Percentiles rank a stretch among this genome's conserved stretches.
phyloP scores from a whole-genome alignment of 1,284 basidiomycete genomes.

The Cryptococcus amylolentus region DNA sequence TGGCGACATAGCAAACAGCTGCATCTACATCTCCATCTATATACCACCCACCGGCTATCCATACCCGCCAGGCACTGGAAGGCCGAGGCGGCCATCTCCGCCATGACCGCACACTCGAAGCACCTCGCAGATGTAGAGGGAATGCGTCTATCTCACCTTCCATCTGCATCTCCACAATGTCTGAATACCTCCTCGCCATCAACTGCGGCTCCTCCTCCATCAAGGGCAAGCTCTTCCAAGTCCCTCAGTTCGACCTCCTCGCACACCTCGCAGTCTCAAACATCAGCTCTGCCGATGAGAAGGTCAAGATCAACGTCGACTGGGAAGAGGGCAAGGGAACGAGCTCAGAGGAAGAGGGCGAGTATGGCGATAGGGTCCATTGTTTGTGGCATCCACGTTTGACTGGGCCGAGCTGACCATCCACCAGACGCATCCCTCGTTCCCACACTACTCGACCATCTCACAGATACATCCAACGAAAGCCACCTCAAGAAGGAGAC shows the following conservation, averaged over 20 bases:
- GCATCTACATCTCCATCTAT: too few species aligned
- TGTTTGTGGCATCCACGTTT: slow-evolving; percentile 10
- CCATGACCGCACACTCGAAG: too few species aligned
- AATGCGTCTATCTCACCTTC: background rate
- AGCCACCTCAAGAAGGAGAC: slow-evolving; percentile 34
- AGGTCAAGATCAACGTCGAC: slow-evolving; percentile 31
- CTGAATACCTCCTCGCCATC: slow-evolving; percentile 45
- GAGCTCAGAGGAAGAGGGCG: slow-evolving; percentile 14
- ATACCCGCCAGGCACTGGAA: too few species aligned
- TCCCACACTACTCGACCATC: slow-evolving; percentile 39
- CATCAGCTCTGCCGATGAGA: slow-evolving; percentile 46
- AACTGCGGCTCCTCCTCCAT: slow-evolving; percentile 52
- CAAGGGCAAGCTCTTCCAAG: slow-evolving; percentile 48
- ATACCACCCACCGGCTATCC: too few species aligned
- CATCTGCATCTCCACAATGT: background rate
- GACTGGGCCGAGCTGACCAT: background rate
- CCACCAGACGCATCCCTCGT: slow-evolving; percentile 40
- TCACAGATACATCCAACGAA: slow-evolving; percentile 20
- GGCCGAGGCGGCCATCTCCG: too few species aligned
- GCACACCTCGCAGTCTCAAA: slow-evolving; percentile 40
- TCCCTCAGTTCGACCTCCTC: slow-evolving; percentile 25
- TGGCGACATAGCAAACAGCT: too few species aligned
- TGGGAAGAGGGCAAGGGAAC: slow-evolving; percentile 18
- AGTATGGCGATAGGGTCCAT: slow-evolving; percentile 15
- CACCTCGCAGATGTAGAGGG: background rate